A percentile compares a stretch with the other conserved stretches of the same genome.
Conservation (phyloP, 768 basidiomycete genomes). For the Lactarius tabidus region DNA sequence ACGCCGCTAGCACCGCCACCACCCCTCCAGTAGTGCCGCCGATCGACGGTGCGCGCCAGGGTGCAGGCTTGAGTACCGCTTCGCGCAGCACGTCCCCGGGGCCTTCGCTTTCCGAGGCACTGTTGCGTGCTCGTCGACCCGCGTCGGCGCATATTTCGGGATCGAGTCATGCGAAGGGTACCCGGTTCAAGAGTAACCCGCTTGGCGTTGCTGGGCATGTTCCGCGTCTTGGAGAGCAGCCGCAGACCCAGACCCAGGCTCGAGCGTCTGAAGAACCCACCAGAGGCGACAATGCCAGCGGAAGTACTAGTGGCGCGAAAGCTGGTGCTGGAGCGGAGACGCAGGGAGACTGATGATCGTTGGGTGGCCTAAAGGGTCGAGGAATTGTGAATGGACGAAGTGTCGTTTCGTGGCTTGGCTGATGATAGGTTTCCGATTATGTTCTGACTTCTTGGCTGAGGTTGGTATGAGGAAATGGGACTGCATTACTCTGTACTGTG, state of each 20-base stretch:
- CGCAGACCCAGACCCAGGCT: slow-evolving; percentile 18
- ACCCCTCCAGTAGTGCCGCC: not conserved
- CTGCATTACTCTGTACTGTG: not conserved
- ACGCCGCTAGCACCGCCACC: not conserved
- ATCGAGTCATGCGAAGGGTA: slow-evolving; percentile 40
- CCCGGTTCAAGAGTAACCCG: slow-evolving; percentile 73
- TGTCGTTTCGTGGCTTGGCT: not conserved
- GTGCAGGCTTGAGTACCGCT: slow-evolving; percentile 1
- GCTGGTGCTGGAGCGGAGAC: not conserved
- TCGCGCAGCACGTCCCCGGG: slow-evolving; percentile 46
- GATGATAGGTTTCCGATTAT: not conserved
- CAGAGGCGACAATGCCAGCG: not conserved
- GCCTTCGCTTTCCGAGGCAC: slow-evolving; percentile 64
- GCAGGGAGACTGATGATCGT: not conserved
- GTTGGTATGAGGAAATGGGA: not conserved
- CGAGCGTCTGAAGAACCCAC: not conserved
- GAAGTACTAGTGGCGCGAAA: not conserved
- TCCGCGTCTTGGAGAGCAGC: slow-evolving; percentile 27
- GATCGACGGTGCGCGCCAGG: slow-evolving; percentile 7
- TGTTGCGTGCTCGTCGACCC: slow-evolving; percentile 58
- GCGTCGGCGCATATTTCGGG: slow-evolving; percentile 26
- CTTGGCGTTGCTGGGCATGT: slow-evolving; percentile 52
- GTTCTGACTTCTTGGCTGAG: not conserved
- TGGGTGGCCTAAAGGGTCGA: not conserved
- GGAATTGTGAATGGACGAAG: no score